These are phyloP conservation scores for Fusarium verticillioides DNA, from an alignment of 2,329 filamentous ascomycete species.

Conservation along the genomic window DNA sequence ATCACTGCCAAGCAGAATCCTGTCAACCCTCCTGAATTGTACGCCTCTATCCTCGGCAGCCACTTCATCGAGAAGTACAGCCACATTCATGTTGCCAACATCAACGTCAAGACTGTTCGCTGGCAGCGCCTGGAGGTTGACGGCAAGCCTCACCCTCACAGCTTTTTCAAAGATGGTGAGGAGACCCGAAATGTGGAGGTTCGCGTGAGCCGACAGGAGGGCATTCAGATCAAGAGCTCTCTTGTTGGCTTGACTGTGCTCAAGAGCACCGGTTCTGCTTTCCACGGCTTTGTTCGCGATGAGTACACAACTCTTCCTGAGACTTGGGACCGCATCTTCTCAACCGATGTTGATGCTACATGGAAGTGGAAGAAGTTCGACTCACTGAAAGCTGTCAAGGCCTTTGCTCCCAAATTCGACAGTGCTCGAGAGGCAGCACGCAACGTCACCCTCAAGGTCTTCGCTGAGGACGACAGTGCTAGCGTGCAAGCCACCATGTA, in stretches of 20 bases:
- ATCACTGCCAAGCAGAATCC: slow-evolving; percentile 95
- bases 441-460: slow-evolving; percentile 87
- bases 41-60: slow-evolving; percentile 82
- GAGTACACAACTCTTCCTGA: slow-evolving; percentile 92
- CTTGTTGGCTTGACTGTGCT: slow-evolving; percentile 87
- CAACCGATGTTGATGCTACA: slow-evolving; percentile 86
- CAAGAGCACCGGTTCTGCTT: slow-evolving; percentile 96
- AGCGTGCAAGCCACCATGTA: slow-evolving; percentile 99
- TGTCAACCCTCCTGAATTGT: slow-evolving; percentile 92
- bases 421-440: slow-evolving; percentile 81
- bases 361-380: slow-evolving; percentile 87
- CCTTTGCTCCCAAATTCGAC: slow-evolving; percentile 76
- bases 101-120: slow-evolving; percentile 84
- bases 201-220: slow-evolving; percentile 71
- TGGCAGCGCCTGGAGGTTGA: slow-evolving; percentile 92
- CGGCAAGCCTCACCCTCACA: slow-evolving; percentile 92
- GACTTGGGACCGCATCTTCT: slow-evolving; percentile 94
- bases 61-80: slow-evolving; percentile 91
- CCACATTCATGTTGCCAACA: slow-evolving; percentile 87
- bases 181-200: slow-evolving; percentile 89
- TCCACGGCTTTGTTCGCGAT: slow-evolving; percentile 93
- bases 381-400: slow-evolving; percentile 73
- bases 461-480: slow-evolving; percentile 89
- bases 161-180: slow-evolving; percentile 88
- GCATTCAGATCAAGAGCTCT: slow-evolving; percentile 79